A percentile compares a stretch with the other conserved stretches of the same genome.
phyloP scores from a whole-genome alignment of 83 land plant species.

The Diphasiastrum complanatum region DNA sequence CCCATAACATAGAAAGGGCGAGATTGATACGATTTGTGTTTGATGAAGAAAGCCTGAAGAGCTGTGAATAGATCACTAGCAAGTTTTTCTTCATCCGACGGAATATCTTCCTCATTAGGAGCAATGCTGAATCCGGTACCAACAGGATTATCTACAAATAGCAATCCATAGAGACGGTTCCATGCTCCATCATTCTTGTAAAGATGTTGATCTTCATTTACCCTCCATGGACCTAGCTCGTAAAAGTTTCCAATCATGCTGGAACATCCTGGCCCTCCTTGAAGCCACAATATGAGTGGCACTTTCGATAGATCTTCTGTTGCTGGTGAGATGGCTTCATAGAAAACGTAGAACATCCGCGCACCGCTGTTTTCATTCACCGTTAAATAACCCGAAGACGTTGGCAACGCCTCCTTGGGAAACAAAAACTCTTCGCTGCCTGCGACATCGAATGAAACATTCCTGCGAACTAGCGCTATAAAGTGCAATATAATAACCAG shows the following conservation, averaged over 20 bases:
- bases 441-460: slow-evolving; percentile 11
- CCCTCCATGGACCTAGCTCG: slow-evolving; percentile 78
- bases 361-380: slow-evolving; percentile 30
- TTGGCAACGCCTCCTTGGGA: slow-evolving; percentile 41
- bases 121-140: slow-evolving; percentile 79
- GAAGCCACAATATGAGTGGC: slow-evolving; percentile 75
- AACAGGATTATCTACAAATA: slow-evolving; percentile 77
- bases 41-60: slow-evolving; percentile 34
- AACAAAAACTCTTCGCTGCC: background rate
- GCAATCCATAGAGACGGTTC: slow-evolving; percentile 71
- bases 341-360: slow-evolving; percentile 66
- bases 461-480: too few species aligned
- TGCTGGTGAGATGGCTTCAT: slow-evolving; percentile 53
- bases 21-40: slow-evolving; percentile 28
- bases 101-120: slow-evolving; percentile 40
- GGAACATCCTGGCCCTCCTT: slow-evolving; percentile 95
- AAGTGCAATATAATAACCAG: too few species aligned
- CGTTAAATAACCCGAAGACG: slow-evolving; percentile 53
- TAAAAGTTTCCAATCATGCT: slow-evolving; percentile 69
- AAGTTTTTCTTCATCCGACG: slow-evolving; percentile 44
- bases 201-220: slow-evolving; percentile 23
- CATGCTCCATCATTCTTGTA: slow-evolving; percentile 49
- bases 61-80: slow-evolving; percentile 53
- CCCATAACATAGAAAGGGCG: slow-evolving; percentile 69
- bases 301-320: slow-evolving; percentile 29